A percentile compares a stretch with the other conserved stretches of the same genome.
These are phyloP conservation scores for Hamamelis virginiana DNA, from an alignment of 164 flowering plant genomes.

Conservation along the genomic window DNA sequence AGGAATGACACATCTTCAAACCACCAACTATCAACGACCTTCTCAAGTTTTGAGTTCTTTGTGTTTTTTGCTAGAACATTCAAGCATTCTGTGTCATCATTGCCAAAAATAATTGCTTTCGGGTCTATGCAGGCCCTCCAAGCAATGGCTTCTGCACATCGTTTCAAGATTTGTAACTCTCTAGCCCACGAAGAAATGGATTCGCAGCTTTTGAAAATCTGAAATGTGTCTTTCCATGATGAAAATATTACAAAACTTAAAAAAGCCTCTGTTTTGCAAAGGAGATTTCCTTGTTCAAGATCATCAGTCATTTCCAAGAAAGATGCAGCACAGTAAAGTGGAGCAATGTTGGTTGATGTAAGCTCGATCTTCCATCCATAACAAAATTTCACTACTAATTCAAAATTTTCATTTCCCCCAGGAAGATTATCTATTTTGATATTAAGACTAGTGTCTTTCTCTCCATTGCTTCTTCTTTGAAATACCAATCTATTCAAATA, in stretches of 20 bases:
- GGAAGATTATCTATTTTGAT: conserved; percentile 37
- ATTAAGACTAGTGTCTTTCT: conserved; percentile 2
- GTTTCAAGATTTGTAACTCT: conserved; percentile 23
- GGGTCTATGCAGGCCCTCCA: conserved; percentile 38
- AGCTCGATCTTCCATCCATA: conserved; percentile 39
- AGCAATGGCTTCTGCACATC: conserved; percentile 47
- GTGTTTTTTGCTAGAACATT: background rate
- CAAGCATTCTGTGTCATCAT: conserved; percentile 13
- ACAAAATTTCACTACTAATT: conserved; percentile 41
- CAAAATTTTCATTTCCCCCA: conserved; percentile 36
- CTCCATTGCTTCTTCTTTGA: conserved; percentile 19
- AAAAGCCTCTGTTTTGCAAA: conserved; percentile 36
- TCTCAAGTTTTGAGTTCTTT: background rate
- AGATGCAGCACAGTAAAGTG: conserved; percentile 37
- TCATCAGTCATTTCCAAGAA: conserved; percentile 54
- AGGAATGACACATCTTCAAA: conserved; percentile 48
- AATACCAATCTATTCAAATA: conserved; percentile 40
- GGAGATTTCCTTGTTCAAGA: conserved; percentile 36
- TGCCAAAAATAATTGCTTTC: conserved; percentile 6
- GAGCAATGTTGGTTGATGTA: conserved; percentile 31
- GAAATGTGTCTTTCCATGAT: conserved; percentile 48
- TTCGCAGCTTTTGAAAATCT: conserved; percentile 43
- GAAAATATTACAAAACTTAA: conserved; percentile 33
- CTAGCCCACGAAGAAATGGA: conserved; percentile 35
- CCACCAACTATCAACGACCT: conserved; percentile 39